Evolutionary conservation across 495 filamentous ascomycete genomes (phyloP).

Genomic region (Jackrogersella multiformis): DNA sequence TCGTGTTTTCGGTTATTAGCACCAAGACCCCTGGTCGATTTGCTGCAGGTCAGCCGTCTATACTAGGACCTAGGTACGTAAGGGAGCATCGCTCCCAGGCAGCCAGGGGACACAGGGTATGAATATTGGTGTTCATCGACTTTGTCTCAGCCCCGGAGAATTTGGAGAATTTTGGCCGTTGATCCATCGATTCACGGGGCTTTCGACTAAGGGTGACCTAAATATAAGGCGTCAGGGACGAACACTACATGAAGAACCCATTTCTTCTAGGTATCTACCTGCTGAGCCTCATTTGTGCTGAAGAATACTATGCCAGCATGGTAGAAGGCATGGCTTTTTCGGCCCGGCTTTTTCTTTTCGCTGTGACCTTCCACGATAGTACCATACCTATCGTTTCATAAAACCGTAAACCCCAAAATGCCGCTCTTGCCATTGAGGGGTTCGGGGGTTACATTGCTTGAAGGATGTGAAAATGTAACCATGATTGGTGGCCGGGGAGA

Average conservation of each 20-base stretch:
- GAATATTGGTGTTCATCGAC: not conserved
- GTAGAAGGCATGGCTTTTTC: not conserved
- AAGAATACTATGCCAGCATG: not conserved
- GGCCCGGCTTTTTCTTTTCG: constrained; percentile 1
- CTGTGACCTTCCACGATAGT: constrained; percentile 2
- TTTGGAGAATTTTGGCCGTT: not conserved
- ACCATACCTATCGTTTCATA: not conserved
- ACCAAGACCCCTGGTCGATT: not conserved
- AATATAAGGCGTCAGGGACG: not conserved
- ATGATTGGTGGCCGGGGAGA: not conserved
- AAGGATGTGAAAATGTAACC: not conserved
- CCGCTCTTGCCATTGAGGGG: not conserved
- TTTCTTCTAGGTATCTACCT: not conserved
- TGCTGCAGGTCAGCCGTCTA: constrained; percentile 11
- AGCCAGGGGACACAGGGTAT: too few relatives aligned
- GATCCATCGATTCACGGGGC: not conserved
- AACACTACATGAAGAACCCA: not conserved
- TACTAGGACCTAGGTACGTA: not conserved
- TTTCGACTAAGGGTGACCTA: not conserved
- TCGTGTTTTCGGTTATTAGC: not conserved
- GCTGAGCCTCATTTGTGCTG: constrained; percentile 6
- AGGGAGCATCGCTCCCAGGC: not conserved
- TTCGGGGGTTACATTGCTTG: constrained; percentile 1
- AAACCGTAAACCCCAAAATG: not conserved
- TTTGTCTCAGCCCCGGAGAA: not conserved